A percentile compares a stretch with the other conserved stretches of the same genome.
Evolutionary conservation across 208 protist species (phyloP).

Genomic region (Entamoeba moshkovskii): DNA sequence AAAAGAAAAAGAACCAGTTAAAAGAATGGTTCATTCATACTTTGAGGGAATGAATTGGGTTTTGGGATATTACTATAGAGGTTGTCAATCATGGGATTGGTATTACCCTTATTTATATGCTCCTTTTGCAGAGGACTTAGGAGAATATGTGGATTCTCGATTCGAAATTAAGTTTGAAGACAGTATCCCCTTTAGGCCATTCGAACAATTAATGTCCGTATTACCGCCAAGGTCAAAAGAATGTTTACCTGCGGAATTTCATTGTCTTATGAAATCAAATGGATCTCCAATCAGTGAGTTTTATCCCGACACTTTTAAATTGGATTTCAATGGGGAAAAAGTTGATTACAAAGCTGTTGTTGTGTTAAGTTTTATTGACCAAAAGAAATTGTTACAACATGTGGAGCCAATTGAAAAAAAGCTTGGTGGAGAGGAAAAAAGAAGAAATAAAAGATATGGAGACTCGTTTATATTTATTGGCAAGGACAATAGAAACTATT

Average conservation of each 20-base stretch:
- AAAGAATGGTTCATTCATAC: conserved; percentile 62
- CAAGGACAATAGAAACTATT: neutral
- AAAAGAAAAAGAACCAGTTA: neutral
- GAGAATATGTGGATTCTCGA: neutral
- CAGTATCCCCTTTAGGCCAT: conserved; percentile 66
- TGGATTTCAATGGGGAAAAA: conserved; percentile 83
- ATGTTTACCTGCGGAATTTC: conserved; percentile 56
- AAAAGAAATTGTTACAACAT: conserved; percentile 14
- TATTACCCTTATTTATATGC: conserved; percentile 97
- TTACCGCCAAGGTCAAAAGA: conserved; percentile 56
- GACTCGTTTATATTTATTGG: neutral
- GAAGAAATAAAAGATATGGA: neutral
- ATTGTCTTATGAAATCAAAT: conserved; percentile 37
- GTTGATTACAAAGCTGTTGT: conserved; percentile 64
- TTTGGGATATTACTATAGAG: conserved; percentile 93
- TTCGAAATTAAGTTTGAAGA: neutral
- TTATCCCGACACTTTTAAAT: conserved; percentile 80
- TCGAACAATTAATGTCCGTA: conserved; percentile 90
- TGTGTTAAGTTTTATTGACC: conserved; percentile 66
- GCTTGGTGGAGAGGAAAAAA: neutral
- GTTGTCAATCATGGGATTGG: conserved; percentile 76
- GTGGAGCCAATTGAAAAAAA: neutral
- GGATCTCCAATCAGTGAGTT: conserved; percentile 76
- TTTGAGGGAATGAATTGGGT: conserved; percentile 88
- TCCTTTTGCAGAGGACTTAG: conserved; percentile 70